phyloP scores from a whole-genome alignment of 2,329 filamentous ascomycete species.

The Nemania sp. region DNA sequence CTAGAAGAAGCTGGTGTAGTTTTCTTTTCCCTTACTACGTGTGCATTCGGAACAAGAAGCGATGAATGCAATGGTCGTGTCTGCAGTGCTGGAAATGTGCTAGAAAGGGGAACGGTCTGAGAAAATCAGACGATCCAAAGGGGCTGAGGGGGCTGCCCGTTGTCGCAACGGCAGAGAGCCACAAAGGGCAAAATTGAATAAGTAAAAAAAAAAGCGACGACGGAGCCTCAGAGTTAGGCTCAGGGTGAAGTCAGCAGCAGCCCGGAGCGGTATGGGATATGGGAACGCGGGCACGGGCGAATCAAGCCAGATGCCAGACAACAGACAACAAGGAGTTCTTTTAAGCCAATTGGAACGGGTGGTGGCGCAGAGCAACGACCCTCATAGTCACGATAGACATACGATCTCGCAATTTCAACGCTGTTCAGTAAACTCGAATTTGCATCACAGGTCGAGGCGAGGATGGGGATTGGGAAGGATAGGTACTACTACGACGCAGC shows the following conservation, averaged over 20 bases:
- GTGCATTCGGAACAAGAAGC: constrained; percentile 32
- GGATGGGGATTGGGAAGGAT: constrained; percentile 10
- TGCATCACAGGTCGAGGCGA: constrained; percentile 34
- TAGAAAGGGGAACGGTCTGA: constrained; percentile 9
- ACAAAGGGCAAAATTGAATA: constrained; percentile 23
- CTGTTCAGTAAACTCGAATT: constrained; percentile 27
- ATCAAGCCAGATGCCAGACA: no score
- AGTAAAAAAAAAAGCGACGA: constrained; percentile 23
- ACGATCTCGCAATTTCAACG: constrained; percentile 30
- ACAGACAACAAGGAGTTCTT: constrained; percentile 8
- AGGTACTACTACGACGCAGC: constrained; percentile 32
- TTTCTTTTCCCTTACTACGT: constrained; percentile 16
- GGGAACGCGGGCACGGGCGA: constrained; percentile 28
- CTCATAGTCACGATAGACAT: constrained; percentile 28
- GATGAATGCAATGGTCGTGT: constrained; percentile 19
- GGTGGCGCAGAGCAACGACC: constrained; percentile 37
- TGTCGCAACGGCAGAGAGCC: constrained; percentile 30
- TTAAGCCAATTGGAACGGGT: constrained; percentile 36
- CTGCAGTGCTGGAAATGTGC: constrained; percentile 8
- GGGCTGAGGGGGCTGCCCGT: constrained; percentile 29
- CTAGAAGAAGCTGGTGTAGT: constrained; percentile 28
- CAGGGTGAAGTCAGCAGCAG: constrained; percentile 35
- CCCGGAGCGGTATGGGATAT: constrained; percentile 21
- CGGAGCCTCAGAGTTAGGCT: constrained; percentile 28
- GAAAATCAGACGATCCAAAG: constrained; percentile 10